Conservation (phyloP, 2,329 filamentous ascomycete species). For the Xylaria sp. region DNA sequence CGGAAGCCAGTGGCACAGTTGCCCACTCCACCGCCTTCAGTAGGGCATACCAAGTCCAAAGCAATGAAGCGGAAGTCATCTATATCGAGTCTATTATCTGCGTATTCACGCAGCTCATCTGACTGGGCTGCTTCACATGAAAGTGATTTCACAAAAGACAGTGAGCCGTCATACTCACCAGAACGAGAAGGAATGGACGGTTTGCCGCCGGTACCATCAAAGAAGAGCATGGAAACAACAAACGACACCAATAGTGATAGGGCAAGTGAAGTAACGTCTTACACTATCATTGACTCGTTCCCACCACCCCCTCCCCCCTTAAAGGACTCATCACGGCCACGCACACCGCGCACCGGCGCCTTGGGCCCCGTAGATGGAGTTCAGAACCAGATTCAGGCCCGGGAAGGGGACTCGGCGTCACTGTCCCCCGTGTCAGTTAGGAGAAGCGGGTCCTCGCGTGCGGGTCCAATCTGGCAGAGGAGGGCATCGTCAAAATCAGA, state of each 20-base stretch:
- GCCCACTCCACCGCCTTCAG: slow-evolving; percentile 24
- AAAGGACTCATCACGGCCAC: slow-evolving; percentile 44
- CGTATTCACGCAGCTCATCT: slow-evolving; percentile 61
- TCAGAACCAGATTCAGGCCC: slow-evolving; percentile 15
- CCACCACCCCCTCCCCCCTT: slow-evolving; percentile 47
- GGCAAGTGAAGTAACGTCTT: slow-evolving; percentile 35
- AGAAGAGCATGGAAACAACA: slow-evolving; percentile 41
- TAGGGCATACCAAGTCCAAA: slow-evolving; percentile 35
- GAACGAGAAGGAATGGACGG: slow-evolving; percentile 42
- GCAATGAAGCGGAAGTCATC: slow-evolving; percentile 57
- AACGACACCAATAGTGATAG: slow-evolving; percentile 43
- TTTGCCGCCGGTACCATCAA: slow-evolving; percentile 37
- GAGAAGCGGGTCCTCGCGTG: slow-evolving; percentile 40
- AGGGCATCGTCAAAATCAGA: slow-evolving; percentile 61
- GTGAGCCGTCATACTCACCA: slow-evolving; percentile 50
- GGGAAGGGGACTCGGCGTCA: slow-evolving; percentile 27
- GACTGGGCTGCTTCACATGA: slow-evolving; percentile 57
- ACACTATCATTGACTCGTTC: slow-evolving; percentile 40
- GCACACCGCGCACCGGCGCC: slow-evolving; percentile 38
- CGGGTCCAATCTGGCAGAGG: slow-evolving; percentile 57
- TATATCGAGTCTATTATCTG: slow-evolving; percentile 64
- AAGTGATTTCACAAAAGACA: slow-evolving; percentile 51
- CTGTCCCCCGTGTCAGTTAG: slow-evolving; percentile 38
- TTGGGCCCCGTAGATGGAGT: slow-evolving; percentile 27
- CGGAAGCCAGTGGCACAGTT: slow-evolving; percentile 50